Base-by-base conservation (phyloP, 352 stramenopile genomes). In the Phytophthora nicotianae region DNA sequence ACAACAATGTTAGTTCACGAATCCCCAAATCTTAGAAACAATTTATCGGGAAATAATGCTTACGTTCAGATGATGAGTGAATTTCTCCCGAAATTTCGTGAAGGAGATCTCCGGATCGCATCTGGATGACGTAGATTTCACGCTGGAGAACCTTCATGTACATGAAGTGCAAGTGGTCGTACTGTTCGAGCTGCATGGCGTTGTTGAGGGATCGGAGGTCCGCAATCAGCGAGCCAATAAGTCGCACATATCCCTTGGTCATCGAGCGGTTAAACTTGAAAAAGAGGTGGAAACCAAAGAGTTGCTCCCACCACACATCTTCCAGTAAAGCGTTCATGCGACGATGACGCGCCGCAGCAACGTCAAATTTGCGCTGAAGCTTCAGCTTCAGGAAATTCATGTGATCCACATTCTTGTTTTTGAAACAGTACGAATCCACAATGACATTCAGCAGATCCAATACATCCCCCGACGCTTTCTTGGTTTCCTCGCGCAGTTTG, bases 381-480 rank as follows among this genome's bases (percentile, higher is more conserved):
- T 90, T 91, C 16, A 91, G 58, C 17, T 76, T 81, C 10, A 94
- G 52, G 38, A 94, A 89, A 45, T 94, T 86, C 81, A 94, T 90
- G 68, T 91, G 71, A 23, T 92, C 81, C 23, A 90, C 68, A 51
- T 91, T 90, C 69, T 92, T 93, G 74, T 90, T 91, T 68, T 91
- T 90, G 71, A 93, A 93, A 58, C 85, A 93, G 72, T 93, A 93
- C 37, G 83, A 88, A 58, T 93, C 85, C 4, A 93, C 72, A 52
- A 93, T 90, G 57, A 93, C 72, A 52, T 93, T 91, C 9, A 91
- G 74, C 24, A 93, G 58, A 33, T 91, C 85, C 6, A 89, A 37
- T 19, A 93, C 78, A 46, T 90, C 83, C 0, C 76, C 77, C 4
- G 76, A 77, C 0, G 73, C 73, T 6, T 82, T 62, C 13, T 45